Percentiles rank a stretch among this genome's conserved stretches.
phyloP scores from a whole-genome alignment of 768 basidiomycete genomes.

The Lactarius quietus region DNA sequence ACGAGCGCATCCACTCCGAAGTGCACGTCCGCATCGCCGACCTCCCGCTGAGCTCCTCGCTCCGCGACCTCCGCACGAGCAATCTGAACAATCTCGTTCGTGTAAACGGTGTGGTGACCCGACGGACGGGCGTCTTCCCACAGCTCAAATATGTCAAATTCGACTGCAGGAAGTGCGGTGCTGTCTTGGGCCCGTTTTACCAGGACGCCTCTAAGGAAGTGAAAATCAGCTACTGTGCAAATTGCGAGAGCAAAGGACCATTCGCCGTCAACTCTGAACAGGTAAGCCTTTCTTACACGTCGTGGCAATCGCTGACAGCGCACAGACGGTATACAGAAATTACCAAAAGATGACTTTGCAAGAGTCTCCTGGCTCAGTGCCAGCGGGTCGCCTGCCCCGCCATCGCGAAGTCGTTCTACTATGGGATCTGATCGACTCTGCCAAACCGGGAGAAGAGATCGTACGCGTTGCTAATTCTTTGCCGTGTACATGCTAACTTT shows the following conservation, averaged over 20 bases:
- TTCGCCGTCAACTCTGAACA: constrained; percentile 97
- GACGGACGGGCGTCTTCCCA: constrained; percentile 96
- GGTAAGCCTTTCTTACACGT: constrained; percentile 38
- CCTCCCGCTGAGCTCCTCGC: constrained; percentile 82
- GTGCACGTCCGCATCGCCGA: constrained; percentile 97
- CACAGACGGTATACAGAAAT: constrained; percentile 93
- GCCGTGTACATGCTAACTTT: constrained; percentile 8
- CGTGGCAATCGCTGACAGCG: neutral
- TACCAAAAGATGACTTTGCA: constrained; percentile 99
- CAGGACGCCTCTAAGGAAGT: constrained; percentile 96
- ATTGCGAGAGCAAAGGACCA: constrained; percentile 93
- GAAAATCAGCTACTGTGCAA: constrained; percentile 89
- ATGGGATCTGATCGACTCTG: constrained; percentile 97
- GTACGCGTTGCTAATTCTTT: constrained; percentile 41
- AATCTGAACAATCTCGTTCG: constrained; percentile 96
- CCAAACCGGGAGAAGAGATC: constrained; percentile 98
- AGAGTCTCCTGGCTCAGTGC: constrained; percentile 96
- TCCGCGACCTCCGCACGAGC: constrained; percentile 89
- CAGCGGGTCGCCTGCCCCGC: constrained; percentile 92
- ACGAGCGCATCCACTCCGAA: constrained; percentile 96
- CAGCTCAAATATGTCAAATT: constrained; percentile 99
- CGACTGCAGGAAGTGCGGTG: constrained; percentile 92
- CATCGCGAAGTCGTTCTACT: constrained; percentile 96
- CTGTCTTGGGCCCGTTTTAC: constrained; percentile 94
- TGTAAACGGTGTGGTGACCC: constrained; percentile 92